A percentile compares a stretch with the other conserved stretches of the same genome.
These are phyloP conservation scores for Termitomyces sp. DNA, from an alignment of 768 basidiomycete genomes.

Conservation along the genomic window DNA sequence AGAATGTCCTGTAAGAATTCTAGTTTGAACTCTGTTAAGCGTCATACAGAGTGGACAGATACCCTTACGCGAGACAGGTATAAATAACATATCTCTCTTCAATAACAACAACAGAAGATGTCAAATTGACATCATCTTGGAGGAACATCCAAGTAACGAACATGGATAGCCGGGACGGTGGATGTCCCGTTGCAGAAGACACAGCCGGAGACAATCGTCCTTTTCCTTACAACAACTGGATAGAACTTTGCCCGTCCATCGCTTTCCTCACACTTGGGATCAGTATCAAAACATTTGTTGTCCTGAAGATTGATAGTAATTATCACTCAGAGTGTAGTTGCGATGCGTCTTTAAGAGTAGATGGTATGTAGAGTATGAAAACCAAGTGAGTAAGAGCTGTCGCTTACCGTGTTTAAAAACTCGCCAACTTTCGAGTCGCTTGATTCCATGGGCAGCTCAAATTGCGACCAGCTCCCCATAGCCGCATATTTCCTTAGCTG, in stretches of 20 bases:
- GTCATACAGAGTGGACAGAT: slow-evolving; percentile 9
- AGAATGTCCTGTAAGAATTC: neutral
- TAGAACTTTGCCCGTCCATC: neutral
- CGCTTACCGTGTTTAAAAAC: no score
- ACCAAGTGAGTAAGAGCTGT: no score
- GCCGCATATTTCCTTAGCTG: no score
- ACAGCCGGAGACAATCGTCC: neutral
- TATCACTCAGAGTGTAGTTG: no score
- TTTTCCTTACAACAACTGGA: neutral
- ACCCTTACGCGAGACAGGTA: slow-evolving; percentile 3
- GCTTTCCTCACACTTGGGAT: no score
- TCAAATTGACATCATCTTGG: slow-evolving; percentile 2
- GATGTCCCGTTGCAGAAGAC: neutral
- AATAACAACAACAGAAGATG: slow-evolving; percentile 4
- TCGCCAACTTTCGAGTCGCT: no score
- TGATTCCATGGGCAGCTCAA: no score
- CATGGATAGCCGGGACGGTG: neutral
- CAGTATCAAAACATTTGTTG: no score
- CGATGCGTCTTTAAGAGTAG: no score
- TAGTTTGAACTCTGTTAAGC: slow-evolving; percentile 1
- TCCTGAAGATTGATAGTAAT: no score
- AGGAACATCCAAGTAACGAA: neutral
- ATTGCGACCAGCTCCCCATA: no score
- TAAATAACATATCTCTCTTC: slow-evolving; percentile 13
- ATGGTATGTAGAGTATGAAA: no score